Evolutionary conservation across 805 yeast species (phyloP).

Genomic region (Priceomyces fermenticarens): DNA sequence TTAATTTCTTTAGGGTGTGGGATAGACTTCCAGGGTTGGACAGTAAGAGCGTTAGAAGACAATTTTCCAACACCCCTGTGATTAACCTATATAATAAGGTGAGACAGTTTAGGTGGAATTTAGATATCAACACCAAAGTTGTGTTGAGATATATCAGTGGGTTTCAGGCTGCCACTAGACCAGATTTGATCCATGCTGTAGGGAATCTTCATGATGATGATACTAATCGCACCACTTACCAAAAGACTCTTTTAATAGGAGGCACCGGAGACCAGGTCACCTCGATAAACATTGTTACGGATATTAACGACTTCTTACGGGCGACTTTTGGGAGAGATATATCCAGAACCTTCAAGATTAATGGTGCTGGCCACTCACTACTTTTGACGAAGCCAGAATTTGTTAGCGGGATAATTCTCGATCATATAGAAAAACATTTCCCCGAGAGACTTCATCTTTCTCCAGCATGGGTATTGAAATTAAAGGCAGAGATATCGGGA

Average conservation of each 20-base stretch:
- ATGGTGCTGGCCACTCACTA: slow-evolving; percentile 62
- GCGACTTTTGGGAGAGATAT: slow-evolving; percentile 22
- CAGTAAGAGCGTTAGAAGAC: slow-evolving; percentile 59
- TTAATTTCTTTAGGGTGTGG: slow-evolving; percentile 52
- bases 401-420: slow-evolving; percentile 57
- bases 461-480: slow-evolving; percentile 67
- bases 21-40: slow-evolving; percentile 64
- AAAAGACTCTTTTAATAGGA: slow-evolving; percentile 53
- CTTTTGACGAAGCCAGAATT: slow-evolving; percentile 63
- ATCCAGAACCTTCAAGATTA: slow-evolving; percentile 34
- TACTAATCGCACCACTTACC: slow-evolving; percentile 24
- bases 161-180: slow-evolving; percentile 38
- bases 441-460: slow-evolving; percentile 53
- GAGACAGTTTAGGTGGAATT: slow-evolving; percentile 68
- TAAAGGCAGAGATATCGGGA: slow-evolving; percentile 59
- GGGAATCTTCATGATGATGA: slow-evolving; percentile 33
- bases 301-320: slow-evolving; percentile 24
- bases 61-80: slow-evolving; percentile 33
- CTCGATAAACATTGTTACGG: slow-evolving; percentile 38
- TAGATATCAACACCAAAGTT: slow-evolving; percentile 55
- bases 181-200: slow-evolving; percentile 44
- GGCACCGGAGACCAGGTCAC: slow-evolving; percentile 60
- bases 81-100: slow-evolving; percentile 40
- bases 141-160: slow-evolving; percentile 55
- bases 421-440: slow-evolving; percentile 49